Evolutionary conservation across 257 asterid genomes (phyloP), one percentile per base, ranked within the genome.

Genomic region (Galeopsis tetrahit): DNA sequence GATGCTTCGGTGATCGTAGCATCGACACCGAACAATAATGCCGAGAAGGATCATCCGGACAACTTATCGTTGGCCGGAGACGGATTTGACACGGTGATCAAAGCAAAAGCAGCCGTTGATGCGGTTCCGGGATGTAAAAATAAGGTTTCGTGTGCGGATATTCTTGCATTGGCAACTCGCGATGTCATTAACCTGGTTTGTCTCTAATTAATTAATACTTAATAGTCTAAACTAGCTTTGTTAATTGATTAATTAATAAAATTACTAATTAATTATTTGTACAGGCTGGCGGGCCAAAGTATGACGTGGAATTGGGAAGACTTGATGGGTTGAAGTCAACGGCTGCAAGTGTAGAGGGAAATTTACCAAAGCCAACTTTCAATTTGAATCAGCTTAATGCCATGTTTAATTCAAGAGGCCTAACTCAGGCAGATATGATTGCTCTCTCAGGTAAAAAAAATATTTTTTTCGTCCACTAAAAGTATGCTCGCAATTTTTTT

Each of bases 21-120:
- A 13, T 91, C 98, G 7, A 80, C 92, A 1, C 64, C 78, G 3
- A 82, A 79, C 8, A 91, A 89, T 65, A 85, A 31, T 65, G 96
- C 98, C 0, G 98, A 93, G 70, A 93, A 89, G 82, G 98, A 93
- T 72, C 87, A 89, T 53, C 85, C 90, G 0, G 97, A 91, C 68
- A 93, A 93, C 49, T 64, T 91, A 17, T 93, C 98, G 1, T 75
- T 93, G 4, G 98, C 98, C n/a, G 98, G 98, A 75, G 98, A 93
- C 21, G 98, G 98, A 35, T 93, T 93, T 59, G 98, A 93, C 79
- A 79, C 96, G 0, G 91, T 93, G 3, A 75, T 91, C 71, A 93
- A 88, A 72, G 98, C 98, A 9, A 91, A 91, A 68, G 89, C 89
- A 0, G 98, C 97, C 0, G 85, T 93, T 0, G 97, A 93, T 62